Percentiles rank a stretch among this genome's conserved stretches.
These are phyloP conservation scores for Penicillium sp. DNA, from an alignment of 2,329 filamentous ascomycete genomes.

Conservation along the genomic window DNA sequence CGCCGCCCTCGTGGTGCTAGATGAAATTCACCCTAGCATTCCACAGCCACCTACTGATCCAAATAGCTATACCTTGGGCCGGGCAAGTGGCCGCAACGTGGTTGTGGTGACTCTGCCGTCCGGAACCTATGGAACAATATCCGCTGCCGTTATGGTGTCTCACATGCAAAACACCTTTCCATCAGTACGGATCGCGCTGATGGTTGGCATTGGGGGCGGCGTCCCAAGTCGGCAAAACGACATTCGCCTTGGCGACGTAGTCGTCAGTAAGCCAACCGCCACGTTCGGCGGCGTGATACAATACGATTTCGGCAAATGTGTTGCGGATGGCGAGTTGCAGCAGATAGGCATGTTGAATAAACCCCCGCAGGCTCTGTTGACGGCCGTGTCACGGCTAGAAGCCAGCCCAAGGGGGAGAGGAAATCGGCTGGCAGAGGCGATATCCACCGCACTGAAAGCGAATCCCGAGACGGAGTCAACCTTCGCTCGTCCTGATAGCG, in stretches of 20 bases:
- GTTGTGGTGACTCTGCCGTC: slow-evolving; percentile 17
- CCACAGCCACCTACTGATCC: neutral
- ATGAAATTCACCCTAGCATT: slow-evolving; percentile 14
- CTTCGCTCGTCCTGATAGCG: too few species aligned
- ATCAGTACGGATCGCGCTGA: neutral
- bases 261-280: slow-evolving; percentile 9
- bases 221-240: neutral
- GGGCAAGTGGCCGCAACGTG: slow-evolving; percentile 18
- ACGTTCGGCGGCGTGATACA: neutral
- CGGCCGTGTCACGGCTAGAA: too few species aligned
- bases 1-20: slow-evolving; percentile 15
- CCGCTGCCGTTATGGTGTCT: neutral
- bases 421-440: too few species aligned
- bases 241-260: neutral
- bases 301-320: neutral
- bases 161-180: neutral
- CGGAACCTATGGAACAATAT: neutral
- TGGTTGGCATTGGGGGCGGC: neutral
- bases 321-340: too few species aligned
- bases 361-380: too few species aligned
- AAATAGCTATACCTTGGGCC: slow-evolving; percentile 18
- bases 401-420: too few species aligned
- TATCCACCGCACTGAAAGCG: too few species aligned
- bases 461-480: too few species aligned
- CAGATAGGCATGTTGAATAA: too few species aligned